Base-by-base conservation (phyloP, 768 basidiomycete species). In the Auricularia sp. region DNA sequence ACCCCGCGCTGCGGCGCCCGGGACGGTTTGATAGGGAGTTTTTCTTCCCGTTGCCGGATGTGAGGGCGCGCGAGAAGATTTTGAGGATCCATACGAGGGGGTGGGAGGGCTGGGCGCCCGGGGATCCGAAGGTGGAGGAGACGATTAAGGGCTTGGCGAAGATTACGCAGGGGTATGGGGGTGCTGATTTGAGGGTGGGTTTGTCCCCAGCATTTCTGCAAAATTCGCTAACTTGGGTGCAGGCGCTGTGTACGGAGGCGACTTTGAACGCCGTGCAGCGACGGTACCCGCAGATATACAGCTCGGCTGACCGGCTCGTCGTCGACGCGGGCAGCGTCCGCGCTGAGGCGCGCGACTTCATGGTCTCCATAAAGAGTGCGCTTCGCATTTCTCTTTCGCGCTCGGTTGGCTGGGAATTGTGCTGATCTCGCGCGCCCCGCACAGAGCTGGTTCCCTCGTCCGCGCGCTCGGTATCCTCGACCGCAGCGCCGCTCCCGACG, bases 21-120 rank as follows among this genome's bases (percentile, higher is more conserved):
- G 97, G 97, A 18, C 81, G 97, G 66, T 98, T 99, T 70, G 97
- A 99, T 76, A 80, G 97, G 61, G 96, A 98, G 75, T 98, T 99
- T 75, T 98, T 97, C 76, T 98, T 99, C 74, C 91, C 92, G 3
- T 74, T 99, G 53, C 97, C 97, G 1, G 84, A 84, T 23, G 72
- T 89, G 18, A 87, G 87, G 21, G 97, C 94, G 1, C 77, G 97
- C 65, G 87, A 91, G 75, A 89, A 86, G 75, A 98, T 99, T 66
- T 74, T 98, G 70, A 77, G 80, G 16, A 97, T 98, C 70, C 91
- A 97, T 83, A 98, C 94, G 35, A 82, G 77, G 69, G 86, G 85
- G 53, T 98, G 96, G 97, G 84, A 83, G 3, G 93, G 92, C 0
- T 93, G 91, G 84, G 82, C 86, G 0, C 74, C 72, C 11, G 68